Evolutionary conservation across 2,329 filamentous ascomycete genomes (phyloP).

Genomic region (Fusarium sororula): DNA sequence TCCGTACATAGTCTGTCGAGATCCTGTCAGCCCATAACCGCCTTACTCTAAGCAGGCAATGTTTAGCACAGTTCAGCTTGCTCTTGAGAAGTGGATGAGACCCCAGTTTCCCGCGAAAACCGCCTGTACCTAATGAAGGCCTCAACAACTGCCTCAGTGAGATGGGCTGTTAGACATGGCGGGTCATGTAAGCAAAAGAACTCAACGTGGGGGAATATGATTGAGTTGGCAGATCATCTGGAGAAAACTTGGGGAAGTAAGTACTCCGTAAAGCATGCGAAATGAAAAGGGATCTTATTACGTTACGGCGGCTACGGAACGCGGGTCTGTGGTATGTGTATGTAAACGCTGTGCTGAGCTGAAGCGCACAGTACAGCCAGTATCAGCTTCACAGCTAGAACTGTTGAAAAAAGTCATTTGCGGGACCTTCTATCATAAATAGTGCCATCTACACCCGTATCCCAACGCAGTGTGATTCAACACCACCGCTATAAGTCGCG

Average conservation of each 20-base stretch:
- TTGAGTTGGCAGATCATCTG: slow-evolving; percentile 16
- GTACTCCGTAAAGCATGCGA: not conserved
- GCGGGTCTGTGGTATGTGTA: not conserved
- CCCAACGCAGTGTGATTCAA: not conserved
- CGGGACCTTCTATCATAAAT: not conserved
- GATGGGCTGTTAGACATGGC: not conserved
- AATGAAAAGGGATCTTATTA: not conserved
- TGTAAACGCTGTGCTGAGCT: not conserved
- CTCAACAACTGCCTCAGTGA: not conserved
- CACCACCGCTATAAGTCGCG: not conserved
- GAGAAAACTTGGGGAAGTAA: slow-evolving; percentile 27
- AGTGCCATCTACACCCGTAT: not conserved
- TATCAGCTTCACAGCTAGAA: not conserved
- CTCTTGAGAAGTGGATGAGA: not conserved
- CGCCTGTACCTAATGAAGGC: not conserved
- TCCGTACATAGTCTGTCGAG: accelerated
- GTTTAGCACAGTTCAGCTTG: not conserved
- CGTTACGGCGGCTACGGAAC: not conserved
- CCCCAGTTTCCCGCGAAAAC: not conserved
- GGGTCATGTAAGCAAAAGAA: not conserved
- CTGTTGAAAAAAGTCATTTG: not conserved
- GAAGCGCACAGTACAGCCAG: not conserved
- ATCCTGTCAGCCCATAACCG: not conserved
- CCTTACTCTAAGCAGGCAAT: not conserved
- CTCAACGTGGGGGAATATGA: not conserved